Conservation (phyloP, 257 asterid species). For the Lantana camara region DNA sequence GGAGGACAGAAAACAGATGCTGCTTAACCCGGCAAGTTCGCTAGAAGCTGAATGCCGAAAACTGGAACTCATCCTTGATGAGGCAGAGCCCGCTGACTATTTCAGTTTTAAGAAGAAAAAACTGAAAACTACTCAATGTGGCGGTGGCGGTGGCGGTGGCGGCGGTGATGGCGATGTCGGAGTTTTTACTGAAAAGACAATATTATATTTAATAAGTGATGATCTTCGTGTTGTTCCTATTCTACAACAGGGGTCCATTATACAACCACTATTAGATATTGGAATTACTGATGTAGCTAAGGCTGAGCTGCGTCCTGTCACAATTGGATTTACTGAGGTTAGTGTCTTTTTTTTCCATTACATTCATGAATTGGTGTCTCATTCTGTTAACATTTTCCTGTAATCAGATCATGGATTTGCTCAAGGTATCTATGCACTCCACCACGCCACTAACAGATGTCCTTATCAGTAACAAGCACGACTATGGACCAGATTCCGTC, state of each 20-base stretch:
- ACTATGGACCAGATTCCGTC: too few relatives aligned
- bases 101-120: not conserved
- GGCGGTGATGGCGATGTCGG: not conserved
- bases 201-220: slow-evolving; percentile 20
- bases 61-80: slow-evolving; percentile 8
- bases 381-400: too few relatives aligned
- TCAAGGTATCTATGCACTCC: not conserved
- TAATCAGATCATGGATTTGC: too few relatives aligned
- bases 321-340: slow-evolving; percentile 23
- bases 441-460: slow-evolving; percentile 26
- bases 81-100: not conserved
- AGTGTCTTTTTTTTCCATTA: not conserved
- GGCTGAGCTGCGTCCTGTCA: slow-evolving; percentile 8
- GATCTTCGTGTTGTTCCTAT: slow-evolving; percentile 24
- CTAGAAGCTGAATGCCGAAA: not conserved
- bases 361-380: not conserved
- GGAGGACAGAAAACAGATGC: not conserved
- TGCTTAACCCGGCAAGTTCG: slow-evolving; percentile 23
- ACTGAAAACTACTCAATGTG: too few relatives aligned
- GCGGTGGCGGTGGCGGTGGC: too few relatives aligned
- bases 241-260: not conserved
- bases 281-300: slow-evolving; percentile 12
- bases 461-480: too few relatives aligned
- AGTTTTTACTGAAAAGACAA: slow-evolving; percentile 1
- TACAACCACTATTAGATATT: not conserved